Base-by-base conservation (phyloP, 495 filamentous ascomycete species). In the Penicillium paradoxum region DNA sequence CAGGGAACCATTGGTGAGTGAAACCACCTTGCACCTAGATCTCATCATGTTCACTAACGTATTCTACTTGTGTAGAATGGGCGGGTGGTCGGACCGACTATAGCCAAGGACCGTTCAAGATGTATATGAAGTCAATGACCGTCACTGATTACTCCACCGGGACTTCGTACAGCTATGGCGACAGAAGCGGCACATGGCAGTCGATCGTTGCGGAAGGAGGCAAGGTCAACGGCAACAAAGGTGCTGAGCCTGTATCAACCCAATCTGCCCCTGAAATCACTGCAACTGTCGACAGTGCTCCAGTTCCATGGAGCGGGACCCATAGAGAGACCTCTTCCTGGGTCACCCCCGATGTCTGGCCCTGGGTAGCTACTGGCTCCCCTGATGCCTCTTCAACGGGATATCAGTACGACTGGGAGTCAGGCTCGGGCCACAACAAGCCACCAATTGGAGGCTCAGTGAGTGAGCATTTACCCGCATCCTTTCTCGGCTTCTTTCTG, bases 61-160 rank as follows among this genome's bases (percentile, higher is more conserved):
- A 2, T 17, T 25, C 1, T 43, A 6, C 13, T 37, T 45, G 17
- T 15, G 17, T 45, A 83, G 79, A 83, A 49, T 98, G 93, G 93
- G 89, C 93, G 51, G 81, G 84, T 32, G 93, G 93, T 29, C 76
- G 76, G 30, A 92, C 87, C 18, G 83, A 92, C 67, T 96, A 91
- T 65, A 78, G 79, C 44, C 55, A 77, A 47, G 93, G 88, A 1
- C 91, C 93, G 0, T 97, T 83, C 74, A 82, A 78, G 42, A 97
- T 97, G 93, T 72, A 81, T 45, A 79, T 96, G 57, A 84, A 89
- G 68, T 83, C 77, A 24, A 73, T 96, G 47, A 79, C 79, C 38
- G 81, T 92, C 43, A 83, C 83, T 37, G 93, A 98, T 72, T 97
- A 97, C 73, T 95, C 89, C 19, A 95, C 89, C 10, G 93, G 92